Evolutionary conservation across 2,329 filamentous ascomycete species (phyloP).

Genomic region (Monilinia fructicola): DNA sequence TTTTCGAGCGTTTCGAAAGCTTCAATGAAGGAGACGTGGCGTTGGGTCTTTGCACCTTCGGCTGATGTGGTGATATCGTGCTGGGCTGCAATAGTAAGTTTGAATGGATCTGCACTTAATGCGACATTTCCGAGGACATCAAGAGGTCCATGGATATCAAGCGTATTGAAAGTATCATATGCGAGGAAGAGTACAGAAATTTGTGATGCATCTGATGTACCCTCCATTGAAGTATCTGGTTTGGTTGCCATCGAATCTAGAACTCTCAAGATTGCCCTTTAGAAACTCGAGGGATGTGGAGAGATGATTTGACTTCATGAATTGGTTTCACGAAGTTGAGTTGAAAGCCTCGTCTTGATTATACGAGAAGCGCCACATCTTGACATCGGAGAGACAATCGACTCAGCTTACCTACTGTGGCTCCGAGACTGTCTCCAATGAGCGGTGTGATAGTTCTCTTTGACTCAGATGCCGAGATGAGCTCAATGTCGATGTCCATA

Average conservation of each 20-base stretch:
- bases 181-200: conserved; percentile 21
- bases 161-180: conserved; percentile 22
- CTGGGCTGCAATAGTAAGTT: conserved; percentile 21
- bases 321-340: background rate
- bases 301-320: background rate
- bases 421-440: background rate
- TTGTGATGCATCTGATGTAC: conserved; percentile 3
- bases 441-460: background rate
- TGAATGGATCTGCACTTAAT: conserved; percentile 14
- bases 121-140: conserved; percentile 16
- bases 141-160: conserved; percentile 20
- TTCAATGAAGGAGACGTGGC: conserved; percentile 67
- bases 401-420: background rate
- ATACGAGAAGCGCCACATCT: background rate
- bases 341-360: background rate
- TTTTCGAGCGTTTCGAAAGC: conserved; percentile 59
- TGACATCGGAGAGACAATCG: background rate
- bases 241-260: background rate
- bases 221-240: conserved; percentile 9
- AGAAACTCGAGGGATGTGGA: background rate
- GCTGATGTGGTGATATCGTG: conserved; percentile 8
- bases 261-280: background rate
- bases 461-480: background rate
- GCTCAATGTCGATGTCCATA: too few species aligned
- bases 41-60: conserved; percentile 19